These are phyloP conservation scores for Cladosporium sp. DNA, from an alignment of 2,329 filamentous ascomycete genomes.

Conservation along the genomic window DNA sequence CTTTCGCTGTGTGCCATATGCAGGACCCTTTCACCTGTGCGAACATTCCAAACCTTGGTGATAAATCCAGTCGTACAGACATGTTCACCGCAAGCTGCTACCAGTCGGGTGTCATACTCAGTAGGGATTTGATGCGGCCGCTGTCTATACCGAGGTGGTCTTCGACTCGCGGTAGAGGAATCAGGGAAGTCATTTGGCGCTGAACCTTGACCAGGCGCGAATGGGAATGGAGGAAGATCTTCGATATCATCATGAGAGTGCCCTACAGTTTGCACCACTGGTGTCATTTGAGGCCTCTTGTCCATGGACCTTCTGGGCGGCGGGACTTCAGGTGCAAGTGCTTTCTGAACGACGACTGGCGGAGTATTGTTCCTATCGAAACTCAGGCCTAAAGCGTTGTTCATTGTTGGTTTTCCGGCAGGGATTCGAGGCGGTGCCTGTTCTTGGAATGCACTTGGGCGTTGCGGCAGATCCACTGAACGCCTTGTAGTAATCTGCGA, in stretches of 20 bases:
- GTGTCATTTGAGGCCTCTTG: slow-evolving; percentile 25
- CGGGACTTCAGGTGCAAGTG: slow-evolving; percentile 35
- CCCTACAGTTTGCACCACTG: slow-evolving; percentile 40
- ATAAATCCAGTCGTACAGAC: slow-evolving; percentile 84
- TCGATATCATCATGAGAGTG: slow-evolving; percentile 43
- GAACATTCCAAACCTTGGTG: slow-evolving; percentile 83
- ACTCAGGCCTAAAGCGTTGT: slow-evolving; percentile 31
- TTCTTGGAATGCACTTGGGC: slow-evolving; percentile 24
- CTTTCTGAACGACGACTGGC: slow-evolving; percentile 19
- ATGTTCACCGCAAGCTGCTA: slow-evolving; percentile 85
- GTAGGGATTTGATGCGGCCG: slow-evolving; percentile 75
- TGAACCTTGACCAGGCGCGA: slow-evolving; percentile 5
- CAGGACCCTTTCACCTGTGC: slow-evolving; percentile 78
- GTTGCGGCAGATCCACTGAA: slow-evolving; percentile 24
- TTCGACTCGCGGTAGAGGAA: slow-evolving; percentile 76
- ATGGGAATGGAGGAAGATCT: slow-evolving; percentile 34
- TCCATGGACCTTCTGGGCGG: slow-evolving; percentile 37
- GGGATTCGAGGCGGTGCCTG: slow-evolving; percentile 29
- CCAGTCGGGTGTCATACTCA: slow-evolving; percentile 81
- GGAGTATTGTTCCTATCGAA: slow-evolving; percentile 26
- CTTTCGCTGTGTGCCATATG: slow-evolving; percentile 82
- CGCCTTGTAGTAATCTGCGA: slow-evolving; percentile 28
- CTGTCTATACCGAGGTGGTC: slow-evolving; percentile 72
- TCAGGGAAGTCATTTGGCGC: slow-evolving; percentile 67
- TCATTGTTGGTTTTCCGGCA: slow-evolving; percentile 26